These are phyloP conservation scores for Mucuna pruriens DNA, from an alignment of 306 rosid genomes.

Conservation along the genomic window DNA sequence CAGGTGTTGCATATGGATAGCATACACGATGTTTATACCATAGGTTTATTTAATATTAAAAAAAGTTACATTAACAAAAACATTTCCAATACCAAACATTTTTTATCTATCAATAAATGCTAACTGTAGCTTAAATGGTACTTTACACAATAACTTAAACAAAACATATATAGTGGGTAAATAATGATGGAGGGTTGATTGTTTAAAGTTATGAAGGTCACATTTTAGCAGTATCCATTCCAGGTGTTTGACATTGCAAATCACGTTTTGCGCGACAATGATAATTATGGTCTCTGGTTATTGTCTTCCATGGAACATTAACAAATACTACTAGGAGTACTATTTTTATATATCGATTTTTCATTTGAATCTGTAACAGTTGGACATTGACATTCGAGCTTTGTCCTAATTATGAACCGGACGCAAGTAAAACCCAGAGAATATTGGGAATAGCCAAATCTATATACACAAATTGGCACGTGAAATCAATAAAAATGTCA, in stretches of 20 bases:
- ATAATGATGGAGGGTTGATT: not conserved
- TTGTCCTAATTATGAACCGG: not conserved
- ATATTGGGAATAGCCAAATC: conserved; percentile 45
- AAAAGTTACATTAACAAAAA: too few relatives aligned
- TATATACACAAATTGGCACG: conserved; percentile 36
- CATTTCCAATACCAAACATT: not conserved
- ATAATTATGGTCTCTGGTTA: conserved; percentile 46
- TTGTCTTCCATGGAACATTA: conserved; percentile 20
- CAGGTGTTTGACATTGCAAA: conserved; percentile 45
- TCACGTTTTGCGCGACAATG: conserved; percentile 34
- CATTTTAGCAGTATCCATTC: too few relatives aligned
- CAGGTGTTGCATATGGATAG: too few relatives aligned
- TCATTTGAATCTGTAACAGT: not conserved
- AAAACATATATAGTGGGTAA: not conserved
- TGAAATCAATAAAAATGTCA: conserved; percentile 50
- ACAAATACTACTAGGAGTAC: not conserved
- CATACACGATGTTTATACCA: too few relatives aligned
- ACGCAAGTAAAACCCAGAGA: conserved; percentile 43
- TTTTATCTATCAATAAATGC: not conserved
- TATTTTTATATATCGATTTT: not conserved
- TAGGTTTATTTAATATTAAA: too few relatives aligned
- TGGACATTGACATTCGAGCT: conserved; percentile 41
- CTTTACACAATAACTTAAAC: not conserved
- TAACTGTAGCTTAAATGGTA: not conserved
- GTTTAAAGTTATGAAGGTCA: too few relatives aligned